Percentiles rank a stretch among this genome's conserved stretches.
phyloP scores from a whole-genome alignment of 768 basidiomycete genomes.

The Fomitopsis serialis region DNA sequence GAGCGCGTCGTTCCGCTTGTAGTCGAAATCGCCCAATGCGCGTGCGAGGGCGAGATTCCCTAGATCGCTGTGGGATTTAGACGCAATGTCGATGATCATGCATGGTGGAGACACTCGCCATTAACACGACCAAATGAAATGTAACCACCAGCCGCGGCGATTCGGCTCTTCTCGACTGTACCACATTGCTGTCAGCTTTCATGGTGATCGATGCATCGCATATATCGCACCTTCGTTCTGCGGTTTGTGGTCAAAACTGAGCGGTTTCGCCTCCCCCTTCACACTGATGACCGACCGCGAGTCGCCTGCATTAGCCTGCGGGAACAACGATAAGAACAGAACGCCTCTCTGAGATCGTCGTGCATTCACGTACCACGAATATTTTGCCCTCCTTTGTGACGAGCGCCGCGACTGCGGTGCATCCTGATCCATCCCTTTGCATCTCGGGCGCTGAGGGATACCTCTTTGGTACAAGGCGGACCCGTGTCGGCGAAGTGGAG shows the following conservation, averaged over 20 bases:
- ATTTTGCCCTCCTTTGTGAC: conserved; percentile 75
- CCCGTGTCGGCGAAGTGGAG: conserved; percentile 4
- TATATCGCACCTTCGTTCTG: conserved; percentile 64
- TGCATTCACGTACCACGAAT: conserved; percentile 56
- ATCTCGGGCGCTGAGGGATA: conserved; percentile 66
- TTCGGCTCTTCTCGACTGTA: conserved; percentile 79
- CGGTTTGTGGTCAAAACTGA: conserved; percentile 96
- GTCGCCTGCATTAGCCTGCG: conserved; percentile 97
- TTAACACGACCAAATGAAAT: conserved; percentile 97
- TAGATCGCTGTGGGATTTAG: conserved; percentile 23
- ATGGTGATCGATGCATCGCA: conserved; percentile 2
- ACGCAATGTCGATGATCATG: background rate
- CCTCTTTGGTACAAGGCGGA: background rate
- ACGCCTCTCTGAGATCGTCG: background rate
- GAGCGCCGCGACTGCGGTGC: conserved; percentile 89
- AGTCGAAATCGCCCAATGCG: conserved; percentile 96
- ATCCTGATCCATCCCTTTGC: conserved; percentile 89
- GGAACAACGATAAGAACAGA: background rate
- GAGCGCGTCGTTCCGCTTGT: conserved; percentile 87
- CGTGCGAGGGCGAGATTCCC: conserved; percentile 94
- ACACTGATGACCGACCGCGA: conserved; percentile 85
- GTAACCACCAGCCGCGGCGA: conserved; percentile 88
- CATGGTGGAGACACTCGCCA: conserved; percentile 40
- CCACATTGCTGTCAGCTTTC: conserved; percentile 4
- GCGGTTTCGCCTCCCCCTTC: conserved; percentile 79